Evolutionary conservation across 345 rosid genomes (phyloP).

Genomic region (Gossypium bickii): DNA sequence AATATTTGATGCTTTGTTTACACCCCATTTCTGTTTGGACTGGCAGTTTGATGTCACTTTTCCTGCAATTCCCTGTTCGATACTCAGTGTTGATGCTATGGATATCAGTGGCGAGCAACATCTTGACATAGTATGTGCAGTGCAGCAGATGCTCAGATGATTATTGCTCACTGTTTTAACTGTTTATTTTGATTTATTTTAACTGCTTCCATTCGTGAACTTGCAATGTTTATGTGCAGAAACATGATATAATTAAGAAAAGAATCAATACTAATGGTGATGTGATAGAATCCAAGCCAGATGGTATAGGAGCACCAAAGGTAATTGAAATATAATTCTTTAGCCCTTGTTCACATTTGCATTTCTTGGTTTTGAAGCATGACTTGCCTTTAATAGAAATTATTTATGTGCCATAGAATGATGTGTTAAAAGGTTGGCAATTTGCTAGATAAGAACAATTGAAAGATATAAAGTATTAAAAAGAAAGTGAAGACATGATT

Average conservation of each 20-base stretch:
- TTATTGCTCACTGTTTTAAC: neutral
- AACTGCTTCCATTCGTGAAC: neutral
- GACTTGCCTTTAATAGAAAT: neutral
- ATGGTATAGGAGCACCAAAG: slow-evolving; percentile 50
- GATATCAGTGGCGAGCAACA: slow-evolving; percentile 80
- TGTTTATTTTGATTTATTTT: neutral
- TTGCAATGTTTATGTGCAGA: slow-evolving; percentile 29
- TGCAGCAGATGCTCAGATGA: neutral
- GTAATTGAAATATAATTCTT: slow-evolving; percentile 9
- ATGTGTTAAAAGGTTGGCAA: neutral
- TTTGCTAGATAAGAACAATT: neutral
- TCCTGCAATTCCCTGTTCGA: slow-evolving; percentile 58
- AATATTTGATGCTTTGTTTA: neutral
- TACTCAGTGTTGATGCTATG: slow-evolving; percentile 72
- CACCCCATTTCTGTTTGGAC: slow-evolving; percentile 7
- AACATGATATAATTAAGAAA: slow-evolving; percentile 61
- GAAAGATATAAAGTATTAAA: neutral
- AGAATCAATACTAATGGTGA: slow-evolving; percentile 55
- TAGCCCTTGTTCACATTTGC: neutral
- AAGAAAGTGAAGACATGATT: neutral
- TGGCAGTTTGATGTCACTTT: slow-evolving; percentile 65
- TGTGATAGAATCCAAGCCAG: slow-evolving; percentile 48
- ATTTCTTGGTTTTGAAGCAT: neutral
- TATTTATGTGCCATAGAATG: neutral
- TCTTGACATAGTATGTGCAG: slow-evolving; percentile 51